These are phyloP conservation scores for Lyophyllum semitale DNA, from an alignment of 768 basidiomycete species.

Conservation along the genomic window DNA sequence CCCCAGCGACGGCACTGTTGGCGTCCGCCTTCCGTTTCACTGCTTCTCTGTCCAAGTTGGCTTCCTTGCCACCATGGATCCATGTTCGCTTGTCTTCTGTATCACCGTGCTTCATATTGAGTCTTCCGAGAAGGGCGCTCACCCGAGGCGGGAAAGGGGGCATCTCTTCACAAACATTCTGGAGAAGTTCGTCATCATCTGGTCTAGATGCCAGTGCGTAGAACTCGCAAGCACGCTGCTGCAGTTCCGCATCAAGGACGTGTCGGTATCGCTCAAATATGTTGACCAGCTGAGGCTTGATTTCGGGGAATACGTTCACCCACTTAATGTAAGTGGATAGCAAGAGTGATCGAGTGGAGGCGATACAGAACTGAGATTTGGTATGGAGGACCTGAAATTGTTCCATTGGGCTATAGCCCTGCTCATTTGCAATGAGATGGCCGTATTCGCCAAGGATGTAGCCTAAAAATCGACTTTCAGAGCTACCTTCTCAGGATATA, in stretches of 20 bases:
- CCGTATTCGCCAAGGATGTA: slow-evolving; percentile 99
- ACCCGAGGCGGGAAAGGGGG: slow-evolving; percentile 97
- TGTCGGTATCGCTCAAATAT: slow-evolving; percentile 98
- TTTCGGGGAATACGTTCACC: slow-evolving; percentile 99
- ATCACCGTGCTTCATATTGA: slow-evolving; percentile 88
- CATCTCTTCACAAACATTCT: slow-evolving; percentile 98
- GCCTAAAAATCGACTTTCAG: slow-evolving; percentile 44
- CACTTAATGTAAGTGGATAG: slow-evolving; percentile 99
- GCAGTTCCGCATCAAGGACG: slow-evolving; percentile 94
- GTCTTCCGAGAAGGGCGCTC: slow-evolving; percentile 81
- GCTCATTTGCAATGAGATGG: slow-evolving; percentile 94
- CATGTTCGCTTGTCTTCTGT: slow-evolving; percentile 96
- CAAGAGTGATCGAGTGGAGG: slow-evolving; percentile 87
- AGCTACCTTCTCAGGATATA: background rate
- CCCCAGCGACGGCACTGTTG: slow-evolving; percentile 24
- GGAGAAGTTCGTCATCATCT: slow-evolving; percentile 90
- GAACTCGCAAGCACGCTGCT: slow-evolving; percentile 98
- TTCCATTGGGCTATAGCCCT: slow-evolving; percentile 90
- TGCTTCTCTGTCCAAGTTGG: slow-evolving; percentile 76
- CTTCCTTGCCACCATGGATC: slow-evolving; percentile 94
- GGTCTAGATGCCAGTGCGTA: slow-evolving; percentile 81
- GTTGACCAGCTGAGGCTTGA: slow-evolving; percentile 89
- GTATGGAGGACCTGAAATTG: slow-evolving; percentile 93
- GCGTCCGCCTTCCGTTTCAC: slow-evolving; percentile 53
- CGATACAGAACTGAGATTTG: slow-evolving; percentile 93